These are phyloP conservation scores for Codiaeum variegatum DNA, from an alignment of 441 rosid genomes.

Conservation along the genomic window DNA sequence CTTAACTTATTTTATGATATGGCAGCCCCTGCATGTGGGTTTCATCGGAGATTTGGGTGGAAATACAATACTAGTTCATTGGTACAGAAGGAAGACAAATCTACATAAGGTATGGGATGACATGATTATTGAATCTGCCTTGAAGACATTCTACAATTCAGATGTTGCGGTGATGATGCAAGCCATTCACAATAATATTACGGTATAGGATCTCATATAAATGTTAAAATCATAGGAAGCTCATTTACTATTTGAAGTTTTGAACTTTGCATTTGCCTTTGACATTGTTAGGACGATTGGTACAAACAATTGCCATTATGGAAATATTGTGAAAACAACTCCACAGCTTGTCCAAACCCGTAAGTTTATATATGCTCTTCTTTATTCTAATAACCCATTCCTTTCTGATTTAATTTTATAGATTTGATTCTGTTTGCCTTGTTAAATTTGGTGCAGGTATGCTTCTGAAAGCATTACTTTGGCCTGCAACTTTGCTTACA, in stretches of 20 bases:
- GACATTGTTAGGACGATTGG: slow-evolving; percentile 51
- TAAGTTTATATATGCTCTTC: slow-evolving; percentile 30
- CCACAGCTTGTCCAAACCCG: slow-evolving; percentile 68
- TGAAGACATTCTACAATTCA: slow-evolving; percentile 56
- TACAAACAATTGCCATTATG: slow-evolving; percentile 46
- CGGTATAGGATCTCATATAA: slow-evolving; percentile 36
- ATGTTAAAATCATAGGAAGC: no score
- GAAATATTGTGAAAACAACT: slow-evolving; percentile 50
- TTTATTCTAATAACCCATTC: not conserved
- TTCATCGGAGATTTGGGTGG: slow-evolving; percentile 82
- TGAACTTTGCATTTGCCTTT: not conserved
- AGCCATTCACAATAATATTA: slow-evolving; percentile 60
- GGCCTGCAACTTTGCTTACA: slow-evolving; percentile 88
- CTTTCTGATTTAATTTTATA: not conserved
- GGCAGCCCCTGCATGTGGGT: slow-evolving; percentile 82
- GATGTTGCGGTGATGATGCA: slow-evolving; percentile 62
- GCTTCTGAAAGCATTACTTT: slow-evolving; percentile 78
- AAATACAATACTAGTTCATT: slow-evolving; percentile 55
- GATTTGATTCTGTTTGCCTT: slow-evolving; percentile 14
- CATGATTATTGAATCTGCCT: slow-evolving; percentile 76
- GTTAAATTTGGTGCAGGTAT: slow-evolving; percentile 45
- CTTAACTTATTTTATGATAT: slow-evolving; percentile 18
- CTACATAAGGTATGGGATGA: slow-evolving; percentile 90
- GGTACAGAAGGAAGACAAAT: slow-evolving; percentile 67
- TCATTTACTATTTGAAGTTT: not conserved